A percentile compares a stretch with the other conserved stretches of the same genome.
Conservation (phyloP, 345 rosid species). For the Populus nigra region DNA sequence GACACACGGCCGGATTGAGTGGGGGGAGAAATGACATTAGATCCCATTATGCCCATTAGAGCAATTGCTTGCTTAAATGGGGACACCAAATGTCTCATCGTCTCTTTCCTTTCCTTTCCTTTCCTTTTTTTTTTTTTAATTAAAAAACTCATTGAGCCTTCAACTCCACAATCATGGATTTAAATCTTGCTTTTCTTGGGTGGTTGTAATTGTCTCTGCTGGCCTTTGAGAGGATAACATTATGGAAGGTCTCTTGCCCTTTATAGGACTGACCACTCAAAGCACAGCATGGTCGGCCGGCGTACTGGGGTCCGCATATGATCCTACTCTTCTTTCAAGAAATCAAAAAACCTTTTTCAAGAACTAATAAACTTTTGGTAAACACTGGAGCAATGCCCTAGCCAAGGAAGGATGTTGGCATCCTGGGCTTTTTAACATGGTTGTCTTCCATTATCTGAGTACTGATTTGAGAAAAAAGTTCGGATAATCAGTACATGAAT, state of each 20-base stretch:
- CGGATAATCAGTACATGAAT: no score
- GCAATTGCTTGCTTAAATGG: slow-evolving; percentile 6
- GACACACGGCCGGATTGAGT: neutral
- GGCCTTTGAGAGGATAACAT: slow-evolving; percentile 21
- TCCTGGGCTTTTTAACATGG: neutral
- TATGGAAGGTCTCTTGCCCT: slow-evolving; percentile 3
- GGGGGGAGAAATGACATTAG: slow-evolving; percentile 13
- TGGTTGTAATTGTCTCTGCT: slow-evolving; percentile 9
- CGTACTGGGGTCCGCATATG: neutral
- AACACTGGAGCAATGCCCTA: neutral
- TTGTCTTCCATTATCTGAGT: no score
- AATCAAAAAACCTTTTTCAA: neutral
- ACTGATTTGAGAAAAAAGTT: no score
- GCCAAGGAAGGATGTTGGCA: neutral
- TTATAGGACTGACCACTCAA: slow-evolving; percentile 15
- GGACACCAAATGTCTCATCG: slow-evolving; percentile 18
- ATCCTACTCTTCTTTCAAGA: neutral
- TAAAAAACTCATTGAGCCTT: neutral
- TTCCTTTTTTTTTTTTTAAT: no score
- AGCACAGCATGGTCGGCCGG: neutral
- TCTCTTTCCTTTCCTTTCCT: neutral
- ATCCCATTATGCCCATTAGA: neutral
- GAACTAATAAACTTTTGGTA: no score
- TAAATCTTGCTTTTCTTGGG: slow-evolving; percentile 5
- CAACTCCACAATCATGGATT: slow-evolving; percentile 27